phyloP scores from a whole-genome alignment of 1,284 basidiomycete genomes.

The Meripilus lineatus region DNA sequence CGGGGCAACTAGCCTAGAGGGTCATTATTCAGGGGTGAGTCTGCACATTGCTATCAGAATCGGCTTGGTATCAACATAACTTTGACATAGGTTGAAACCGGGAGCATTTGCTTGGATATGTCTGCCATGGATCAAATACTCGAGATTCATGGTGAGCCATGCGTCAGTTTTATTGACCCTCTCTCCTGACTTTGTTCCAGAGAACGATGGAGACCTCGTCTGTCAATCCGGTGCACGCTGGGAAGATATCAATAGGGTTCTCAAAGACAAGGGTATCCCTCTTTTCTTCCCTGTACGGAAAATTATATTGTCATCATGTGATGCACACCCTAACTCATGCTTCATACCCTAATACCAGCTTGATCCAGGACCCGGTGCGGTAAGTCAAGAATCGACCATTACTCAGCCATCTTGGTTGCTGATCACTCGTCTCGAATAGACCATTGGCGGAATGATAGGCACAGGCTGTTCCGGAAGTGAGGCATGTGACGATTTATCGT shows the following conservation, averaged over 20 bases:
- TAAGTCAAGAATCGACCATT: slow-evolving; percentile 22
- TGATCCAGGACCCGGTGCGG: slow-evolving; percentile 50
- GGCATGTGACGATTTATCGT: slow-evolving; percentile 17
- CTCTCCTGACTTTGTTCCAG: slow-evolving; percentile 22
- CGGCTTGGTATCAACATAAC: not conserved
- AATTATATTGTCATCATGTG: not conserved
- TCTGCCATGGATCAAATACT: slow-evolving; percentile 82
- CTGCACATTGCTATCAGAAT: not conserved
- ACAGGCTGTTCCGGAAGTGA: slow-evolving; percentile 53
- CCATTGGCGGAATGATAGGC: slow-evolving; percentile 53
- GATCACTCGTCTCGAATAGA: slow-evolving; percentile 26
- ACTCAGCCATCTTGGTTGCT: not conserved
- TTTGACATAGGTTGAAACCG: not conserved
- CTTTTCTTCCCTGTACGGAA: slow-evolving; percentile 63
- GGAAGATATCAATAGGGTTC: slow-evolving; percentile 81
- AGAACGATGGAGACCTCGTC: slow-evolving; percentile 64
- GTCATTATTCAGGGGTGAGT: slow-evolving; percentile 57
- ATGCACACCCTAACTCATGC: not conserved
- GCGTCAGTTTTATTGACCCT: not conserved
- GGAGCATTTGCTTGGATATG: slow-evolving; percentile 81
- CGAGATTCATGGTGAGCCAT: slow-evolving; percentile 57
- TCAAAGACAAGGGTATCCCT: slow-evolving; percentile 65
- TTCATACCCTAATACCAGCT: slow-evolving; percentile 36
- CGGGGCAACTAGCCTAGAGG: slow-evolving; percentile 57
- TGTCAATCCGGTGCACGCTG: slow-evolving; percentile 83